Percentiles rank a stretch among this genome's conserved stretches.
Evolutionary conservation across 208 protist species (phyloP).

Genomic region (Strigomonas culicis): DNA sequence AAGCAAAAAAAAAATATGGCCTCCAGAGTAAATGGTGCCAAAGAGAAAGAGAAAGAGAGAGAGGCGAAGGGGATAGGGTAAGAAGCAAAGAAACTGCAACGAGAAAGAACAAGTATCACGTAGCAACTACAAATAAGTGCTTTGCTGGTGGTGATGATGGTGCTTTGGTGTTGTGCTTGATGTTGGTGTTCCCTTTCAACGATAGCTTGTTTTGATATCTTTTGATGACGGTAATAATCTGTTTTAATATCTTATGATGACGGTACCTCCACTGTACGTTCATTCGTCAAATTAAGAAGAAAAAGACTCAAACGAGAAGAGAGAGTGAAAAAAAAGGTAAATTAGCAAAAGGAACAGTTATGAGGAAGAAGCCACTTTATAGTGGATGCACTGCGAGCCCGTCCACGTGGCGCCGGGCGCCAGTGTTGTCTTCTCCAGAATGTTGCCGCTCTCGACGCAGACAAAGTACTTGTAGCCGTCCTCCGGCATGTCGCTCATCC

Average conservation of each 20-base stretch:
- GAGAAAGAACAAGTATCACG: not conserved
- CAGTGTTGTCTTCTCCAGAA: conserved; percentile 16
- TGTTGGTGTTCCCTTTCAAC: too few species aligned
- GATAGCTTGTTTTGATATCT: too few species aligned
- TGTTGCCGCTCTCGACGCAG: conserved; percentile 81
- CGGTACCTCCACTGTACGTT: too few species aligned
- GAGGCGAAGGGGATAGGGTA: not conserved
- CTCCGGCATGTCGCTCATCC: conserved; percentile 62
- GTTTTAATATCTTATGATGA: too few species aligned
- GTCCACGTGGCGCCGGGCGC: not conserved
- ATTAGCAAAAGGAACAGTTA: too few species aligned
- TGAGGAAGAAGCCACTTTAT: too few species aligned
- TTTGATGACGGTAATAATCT: too few species aligned
- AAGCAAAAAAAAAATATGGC: too few species aligned
- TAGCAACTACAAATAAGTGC: not conserved
- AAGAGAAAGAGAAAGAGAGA: conserved; percentile 1
- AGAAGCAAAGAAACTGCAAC: not conserved
- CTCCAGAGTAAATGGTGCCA: not conserved
- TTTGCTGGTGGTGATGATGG: too few species aligned
- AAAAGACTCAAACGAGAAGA: not conserved
- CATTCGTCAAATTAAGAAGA: not conserved
- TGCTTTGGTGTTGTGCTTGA: too few species aligned
- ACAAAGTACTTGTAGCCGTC: conserved; percentile 81
- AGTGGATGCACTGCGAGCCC: not conserved
- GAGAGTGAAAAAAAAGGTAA: not conserved